Evolutionary conservation across 2,329 filamentous ascomycete genomes (phyloP), one percentile per base, ranked within the genome.

Genomic region (Parascedosporium putredinis): DNA sequence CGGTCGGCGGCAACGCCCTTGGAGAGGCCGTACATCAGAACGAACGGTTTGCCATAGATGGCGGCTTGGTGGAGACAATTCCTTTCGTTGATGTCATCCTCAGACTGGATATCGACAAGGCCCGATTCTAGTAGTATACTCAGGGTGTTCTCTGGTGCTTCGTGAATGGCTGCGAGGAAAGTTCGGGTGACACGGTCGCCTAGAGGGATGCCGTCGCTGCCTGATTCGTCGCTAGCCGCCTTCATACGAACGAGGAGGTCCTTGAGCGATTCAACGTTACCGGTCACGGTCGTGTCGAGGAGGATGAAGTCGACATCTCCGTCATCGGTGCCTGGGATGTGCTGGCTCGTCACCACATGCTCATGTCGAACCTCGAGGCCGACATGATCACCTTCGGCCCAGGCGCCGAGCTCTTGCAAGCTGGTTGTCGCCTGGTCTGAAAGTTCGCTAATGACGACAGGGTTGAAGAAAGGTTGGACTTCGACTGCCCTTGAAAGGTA

Each of bases 391-490:
- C 93, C 93, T 66, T 98, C 93, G 18, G 90, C 89, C 91, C 91
- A 97, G 31, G 91, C 93, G 49, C 91, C 91, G 44, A 97, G 81
- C 62, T 97, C 93, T 57, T 97, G 84, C 33, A 95, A 72, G 58
- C 89, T 94, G n/a, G 89, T 96, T 1, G 93, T 97, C 7, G 93
- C 93, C 69, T 95, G 89, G 57, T 98, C 93, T 4, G 93, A 96
- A 9, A 98, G 77, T 61, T 95, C 91, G 66, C 90, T 95, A 61
- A 98, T 95, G 58, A 97, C 89, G 56, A 94, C 88, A 43, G 91
- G 84, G 66, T 98, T 97, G 76, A 97, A 98, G 66, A 94, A 97
- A 5, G 93, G 93, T 61, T 97, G 93, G 6, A 97, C 90, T 66
- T 98, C 93, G 54, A 98, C 91, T 7, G 93, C 93, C 53, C 93